phyloP scores from a whole-genome alignment of 2,329 filamentous ascomycete genomes.

The Hymenoscyphus occultus region DNA sequence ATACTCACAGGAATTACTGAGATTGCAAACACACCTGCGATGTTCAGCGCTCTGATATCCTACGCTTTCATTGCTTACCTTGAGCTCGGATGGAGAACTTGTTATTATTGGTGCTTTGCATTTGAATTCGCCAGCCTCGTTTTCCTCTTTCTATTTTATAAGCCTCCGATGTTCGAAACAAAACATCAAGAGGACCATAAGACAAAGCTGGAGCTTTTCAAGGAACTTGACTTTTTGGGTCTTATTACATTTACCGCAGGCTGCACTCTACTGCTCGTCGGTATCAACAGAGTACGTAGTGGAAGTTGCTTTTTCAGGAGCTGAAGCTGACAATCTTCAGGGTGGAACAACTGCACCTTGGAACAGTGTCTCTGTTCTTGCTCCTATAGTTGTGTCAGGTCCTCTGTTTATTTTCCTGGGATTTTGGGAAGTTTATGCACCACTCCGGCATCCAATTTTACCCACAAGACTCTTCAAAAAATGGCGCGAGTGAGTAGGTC shows the following conservation, averaged over 20 bases:
- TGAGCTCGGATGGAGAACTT: conserved; percentile 33
- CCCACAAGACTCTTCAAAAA: conserved; percentile 35
- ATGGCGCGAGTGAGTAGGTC: conserved; percentile 16
- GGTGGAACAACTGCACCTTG: conserved; percentile 33
- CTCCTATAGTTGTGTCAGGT: conserved; percentile 32
- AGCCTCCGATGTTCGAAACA: conserved; percentile 41
- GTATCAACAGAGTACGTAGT: conserved; percentile 23
- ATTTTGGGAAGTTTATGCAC: conserved; percentile 33
- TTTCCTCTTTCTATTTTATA: conserved; percentile 43
- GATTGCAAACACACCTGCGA: conserved; percentile 36
- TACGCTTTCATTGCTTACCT: conserved; percentile 38
- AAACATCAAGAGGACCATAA: conserved; percentile 38
- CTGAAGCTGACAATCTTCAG: conserved; percentile 10
- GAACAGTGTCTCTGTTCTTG: conserved; percentile 26
- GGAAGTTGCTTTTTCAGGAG: background rate
- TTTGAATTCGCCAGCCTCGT: conserved; percentile 31
- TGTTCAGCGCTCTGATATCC: conserved; percentile 33
- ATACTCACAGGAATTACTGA: conserved; percentile 13
- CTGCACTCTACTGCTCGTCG: conserved; percentile 33
- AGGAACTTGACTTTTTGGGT: conserved; percentile 46
- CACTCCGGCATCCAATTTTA: conserved; percentile 34
- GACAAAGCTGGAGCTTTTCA: conserved; percentile 39
- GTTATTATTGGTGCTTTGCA: conserved; percentile 38
- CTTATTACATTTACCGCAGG: conserved; percentile 38
- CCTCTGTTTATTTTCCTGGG: conserved; percentile 31